Evolutionary conservation across 2,329 filamentous ascomycete species (phyloP).

Genomic region (Fusarium pseudonygamai): DNA sequence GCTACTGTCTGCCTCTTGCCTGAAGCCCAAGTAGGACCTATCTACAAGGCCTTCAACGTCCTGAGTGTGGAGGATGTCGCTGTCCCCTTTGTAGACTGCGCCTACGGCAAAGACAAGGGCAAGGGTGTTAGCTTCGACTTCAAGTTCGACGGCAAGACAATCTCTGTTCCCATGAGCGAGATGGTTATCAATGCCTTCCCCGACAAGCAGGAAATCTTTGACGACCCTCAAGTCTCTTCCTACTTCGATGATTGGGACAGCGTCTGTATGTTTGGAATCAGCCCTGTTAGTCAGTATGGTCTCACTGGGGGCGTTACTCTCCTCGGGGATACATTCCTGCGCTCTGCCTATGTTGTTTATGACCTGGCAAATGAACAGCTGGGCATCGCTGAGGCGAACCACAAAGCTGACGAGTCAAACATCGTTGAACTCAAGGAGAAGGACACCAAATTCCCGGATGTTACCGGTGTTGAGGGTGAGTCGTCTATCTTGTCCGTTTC

Average conservation of each 20-base stretch:
- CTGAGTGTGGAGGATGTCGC: conserved; percentile 52
- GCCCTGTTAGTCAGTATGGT: conserved; percentile 51
- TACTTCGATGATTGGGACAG: conserved; percentile 51
- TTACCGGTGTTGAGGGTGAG: conserved; percentile 55
- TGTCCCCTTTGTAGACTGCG: conserved; percentile 63
- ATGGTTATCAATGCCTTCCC: conserved; percentile 59
- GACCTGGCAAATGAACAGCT: conserved; percentile 62
- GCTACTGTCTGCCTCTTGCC: conserved; percentile 77
- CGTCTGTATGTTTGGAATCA: conserved; percentile 66
- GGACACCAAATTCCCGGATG: conserved; percentile 52
- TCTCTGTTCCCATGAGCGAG: conserved; percentile 63
- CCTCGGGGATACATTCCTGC: conserved; percentile 68
- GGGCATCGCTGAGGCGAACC: conserved; percentile 62
- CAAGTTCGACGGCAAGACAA: conserved; percentile 58
- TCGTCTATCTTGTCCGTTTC: background rate
- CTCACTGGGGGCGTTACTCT: conserved; percentile 50
- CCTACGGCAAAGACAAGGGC: conserved; percentile 54
- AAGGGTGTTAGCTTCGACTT: conserved; percentile 61
- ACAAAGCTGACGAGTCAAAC: conserved; percentile 55
- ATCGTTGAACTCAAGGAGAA: conserved; percentile 56
- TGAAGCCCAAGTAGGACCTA: conserved; percentile 60
- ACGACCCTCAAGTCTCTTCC: conserved; percentile 48
- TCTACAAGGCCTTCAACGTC: conserved; percentile 65
- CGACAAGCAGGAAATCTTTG: conserved; percentile 50
- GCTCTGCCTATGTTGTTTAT: conserved; percentile 67